Conservation (phyloP, 768 basidiomycete species). For the Tulasnella sp. region DNA sequence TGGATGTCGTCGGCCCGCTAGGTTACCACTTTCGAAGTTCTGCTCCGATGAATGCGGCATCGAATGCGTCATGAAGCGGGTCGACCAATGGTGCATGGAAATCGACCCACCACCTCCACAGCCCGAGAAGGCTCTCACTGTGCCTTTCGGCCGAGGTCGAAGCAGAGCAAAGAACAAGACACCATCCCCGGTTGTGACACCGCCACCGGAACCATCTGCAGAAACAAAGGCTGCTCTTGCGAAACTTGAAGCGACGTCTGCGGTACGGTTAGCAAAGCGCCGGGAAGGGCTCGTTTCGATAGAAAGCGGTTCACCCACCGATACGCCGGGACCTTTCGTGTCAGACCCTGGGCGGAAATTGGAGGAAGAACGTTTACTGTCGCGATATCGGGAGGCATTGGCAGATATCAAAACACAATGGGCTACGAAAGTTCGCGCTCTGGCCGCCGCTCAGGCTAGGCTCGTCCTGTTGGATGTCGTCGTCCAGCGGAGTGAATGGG, state of each 20-base stretch:
- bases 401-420: constrained; percentile 45
- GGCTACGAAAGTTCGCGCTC: constrained; percentile 56
- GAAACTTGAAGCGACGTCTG: not conserved
- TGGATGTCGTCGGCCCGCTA: constrained; percentile 67
- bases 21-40: constrained; percentile 78
- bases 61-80: constrained; percentile 15
- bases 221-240: not conserved
- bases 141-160: not conserved
- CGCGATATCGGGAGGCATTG: constrained; percentile 7
- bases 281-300: constrained; percentile 11
- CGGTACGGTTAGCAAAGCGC: constrained; percentile 4
- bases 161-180: not conserved
- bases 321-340: not conserved
- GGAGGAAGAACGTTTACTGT: constrained; percentile 41
- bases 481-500: constrained; percentile 47
- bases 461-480: constrained; percentile 51
- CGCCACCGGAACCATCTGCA: not conserved
- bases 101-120: not conserved
- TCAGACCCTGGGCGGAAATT: not conserved
- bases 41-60: constrained; percentile 84
- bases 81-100: constrained; percentile 8
- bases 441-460: constrained; percentile 47
- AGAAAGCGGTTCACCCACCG: not conserved
- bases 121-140: not conserved
- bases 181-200: not conserved